These are phyloP conservation scores for Rhynchosporium secalis DNA, from an alignment of 2,329 filamentous ascomycete genomes.

Conservation along the genomic window DNA sequence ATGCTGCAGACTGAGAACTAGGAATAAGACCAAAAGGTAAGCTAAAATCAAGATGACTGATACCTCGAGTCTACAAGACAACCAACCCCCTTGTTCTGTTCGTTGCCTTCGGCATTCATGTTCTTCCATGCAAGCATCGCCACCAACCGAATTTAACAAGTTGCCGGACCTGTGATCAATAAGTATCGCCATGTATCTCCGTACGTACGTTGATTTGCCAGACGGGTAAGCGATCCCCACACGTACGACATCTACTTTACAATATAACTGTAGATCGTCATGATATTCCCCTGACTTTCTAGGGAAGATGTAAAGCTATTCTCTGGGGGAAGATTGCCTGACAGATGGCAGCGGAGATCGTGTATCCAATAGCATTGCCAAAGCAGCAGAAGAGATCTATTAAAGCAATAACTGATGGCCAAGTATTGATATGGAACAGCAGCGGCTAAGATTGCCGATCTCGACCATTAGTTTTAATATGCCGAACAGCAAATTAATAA, in stretches of 20 bases:
- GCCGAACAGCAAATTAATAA: conserved; percentile 56
- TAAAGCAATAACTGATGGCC: conserved; percentile 30
- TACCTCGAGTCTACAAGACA: not conserved
- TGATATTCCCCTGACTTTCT: conserved; percentile 11
- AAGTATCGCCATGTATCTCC: conserved; percentile 50
- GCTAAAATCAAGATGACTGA: too few species aligned
- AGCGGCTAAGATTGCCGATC: conserved; percentile 53
- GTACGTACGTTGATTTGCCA: conserved; percentile 61
- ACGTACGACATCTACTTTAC: conserved; percentile 54
- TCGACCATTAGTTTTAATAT: conserved; percentile 57
- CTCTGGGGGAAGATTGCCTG: conserved; percentile 50
- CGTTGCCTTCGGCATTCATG: conserved; percentile 43
- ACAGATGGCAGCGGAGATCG: conserved; percentile 66
- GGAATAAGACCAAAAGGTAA: too few species aligned
- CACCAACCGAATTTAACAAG: conserved; percentile 42
- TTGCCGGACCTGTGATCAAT: conserved; percentile 42
- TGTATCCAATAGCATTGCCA: conserved; percentile 58
- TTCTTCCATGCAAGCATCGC: conserved; percentile 47
- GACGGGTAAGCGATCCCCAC: conserved; percentile 48
- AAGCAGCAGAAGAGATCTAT: conserved; percentile 61
- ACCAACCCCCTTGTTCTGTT: conserved; percentile 21
- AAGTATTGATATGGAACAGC: conserved; percentile 55
- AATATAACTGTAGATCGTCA: conserved; percentile 52
- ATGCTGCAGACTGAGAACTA: too few species aligned
- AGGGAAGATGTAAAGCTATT: conserved; percentile 40